Evolutionary conservation across 1,284 basidiomycete genomes (phyloP).

Genomic region (Apiotrichum siamense): DNA sequence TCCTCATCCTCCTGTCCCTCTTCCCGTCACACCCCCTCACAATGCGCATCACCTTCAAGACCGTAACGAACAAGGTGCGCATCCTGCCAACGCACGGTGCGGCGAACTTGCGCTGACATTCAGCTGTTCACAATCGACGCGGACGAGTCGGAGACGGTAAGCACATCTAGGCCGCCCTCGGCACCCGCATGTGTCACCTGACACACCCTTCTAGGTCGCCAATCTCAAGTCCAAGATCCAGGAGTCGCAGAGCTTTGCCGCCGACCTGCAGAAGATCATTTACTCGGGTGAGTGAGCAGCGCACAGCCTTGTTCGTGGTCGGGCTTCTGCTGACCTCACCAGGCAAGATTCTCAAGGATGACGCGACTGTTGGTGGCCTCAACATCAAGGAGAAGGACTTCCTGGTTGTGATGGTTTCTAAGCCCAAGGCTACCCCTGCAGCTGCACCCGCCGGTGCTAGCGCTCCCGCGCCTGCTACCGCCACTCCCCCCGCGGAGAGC

Average conservation of each 20-base stretch:
- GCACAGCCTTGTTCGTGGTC: not conserved
- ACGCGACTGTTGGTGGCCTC: conserved; percentile 79
- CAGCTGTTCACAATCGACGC: conserved; percentile 66
- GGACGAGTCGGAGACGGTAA: conserved; percentile 63
- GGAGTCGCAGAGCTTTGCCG: conserved; percentile 56
- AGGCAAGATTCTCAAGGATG: conserved; percentile 90
- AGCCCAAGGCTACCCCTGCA: conserved; percentile 49
- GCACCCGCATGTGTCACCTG: not conserved
- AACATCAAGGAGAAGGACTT: conserved; percentile 99
- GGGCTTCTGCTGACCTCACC: not conserved
- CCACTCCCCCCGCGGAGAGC: conserved; percentile 37
- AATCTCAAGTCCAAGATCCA: conserved; percentile 81
- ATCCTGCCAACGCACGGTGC: conserved; percentile 71
- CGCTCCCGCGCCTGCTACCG: conserved; percentile 34
- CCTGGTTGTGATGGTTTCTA: conserved; percentile 95
- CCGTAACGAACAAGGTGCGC: conserved; percentile 85
- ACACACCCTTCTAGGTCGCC: conserved; percentile 50
- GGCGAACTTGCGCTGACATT: conserved; percentile 61
- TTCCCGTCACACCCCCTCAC: conserved; percentile 31
- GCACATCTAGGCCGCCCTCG: conserved; percentile 5
- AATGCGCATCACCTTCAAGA: conserved; percentile 93
- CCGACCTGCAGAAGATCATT: conserved; percentile 90
- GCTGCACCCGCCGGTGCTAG: conserved; percentile 43
- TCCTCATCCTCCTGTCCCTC: not conserved
- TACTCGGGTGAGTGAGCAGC: conserved; percentile 63